These are phyloP conservation scores for Zygosaccharomyces kombuchaensis DNA, from an alignment of 805 yeast genomes.

Conservation along the genomic window DNA sequence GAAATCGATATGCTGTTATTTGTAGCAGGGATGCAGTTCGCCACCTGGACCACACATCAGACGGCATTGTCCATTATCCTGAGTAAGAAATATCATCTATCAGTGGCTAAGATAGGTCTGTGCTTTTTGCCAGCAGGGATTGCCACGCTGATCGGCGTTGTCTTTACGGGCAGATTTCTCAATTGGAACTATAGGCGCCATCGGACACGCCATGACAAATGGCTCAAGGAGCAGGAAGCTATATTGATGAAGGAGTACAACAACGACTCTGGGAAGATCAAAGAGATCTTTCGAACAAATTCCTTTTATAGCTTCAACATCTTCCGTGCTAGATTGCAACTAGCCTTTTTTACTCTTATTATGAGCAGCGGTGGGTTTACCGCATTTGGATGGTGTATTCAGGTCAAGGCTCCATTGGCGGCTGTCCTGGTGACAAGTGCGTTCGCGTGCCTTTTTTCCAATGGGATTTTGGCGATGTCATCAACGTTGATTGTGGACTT, in stretches of 20 bases:
- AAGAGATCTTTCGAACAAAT: conserved; percentile 22
- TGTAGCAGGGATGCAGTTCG: conserved; percentile 59
- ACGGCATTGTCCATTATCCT: conserved; percentile 61
- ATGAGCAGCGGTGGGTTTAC: conserved; percentile 40
- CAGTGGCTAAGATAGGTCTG: conserved; percentile 59
- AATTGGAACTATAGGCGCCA: conserved; percentile 40
- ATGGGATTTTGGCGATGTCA: conserved; percentile 53
- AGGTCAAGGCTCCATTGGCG: conserved; percentile 43
- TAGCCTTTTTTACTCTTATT: conserved; percentile 41
- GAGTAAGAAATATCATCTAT: conserved; percentile 45
- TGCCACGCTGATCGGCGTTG: conserved; percentile 58
- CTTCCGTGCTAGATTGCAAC: conserved; percentile 49
- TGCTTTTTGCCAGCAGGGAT: conserved; percentile 73
- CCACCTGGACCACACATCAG: conserved; percentile 65
- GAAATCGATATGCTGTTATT: conserved; percentile 48
- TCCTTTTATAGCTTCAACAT: conserved; percentile 46
- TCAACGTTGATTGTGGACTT: conserved; percentile 71
- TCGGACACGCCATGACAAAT: conserved; percentile 20
- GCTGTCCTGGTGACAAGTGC: conserved; percentile 59
- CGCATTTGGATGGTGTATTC: conserved; percentile 72
- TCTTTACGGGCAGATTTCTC: conserved; percentile 52
- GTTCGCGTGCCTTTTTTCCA: conserved; percentile 53
- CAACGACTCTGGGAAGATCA: conserved; percentile 18
- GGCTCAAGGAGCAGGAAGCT: conserved; percentile 19
- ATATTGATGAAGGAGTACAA: conserved; percentile 19